Evolutionary conservation across 2,329 filamentous ascomycete genomes (phyloP), one percentile per base, ranked within the genome.

Genomic region (Colletotrichum sp.): DNA sequence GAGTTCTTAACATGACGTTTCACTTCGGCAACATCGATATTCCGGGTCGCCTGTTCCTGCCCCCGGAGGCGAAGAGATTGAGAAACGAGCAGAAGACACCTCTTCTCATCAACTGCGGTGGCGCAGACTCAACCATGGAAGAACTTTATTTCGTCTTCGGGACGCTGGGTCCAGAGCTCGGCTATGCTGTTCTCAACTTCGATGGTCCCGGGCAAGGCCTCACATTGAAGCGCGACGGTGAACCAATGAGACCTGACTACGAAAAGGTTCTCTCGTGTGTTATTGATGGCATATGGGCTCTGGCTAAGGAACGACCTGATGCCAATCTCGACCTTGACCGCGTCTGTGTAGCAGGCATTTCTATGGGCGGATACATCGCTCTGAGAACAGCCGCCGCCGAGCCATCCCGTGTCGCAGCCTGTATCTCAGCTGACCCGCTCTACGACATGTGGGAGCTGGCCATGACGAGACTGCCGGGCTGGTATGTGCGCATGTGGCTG

Each of bases 181-280:
- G 86, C 0, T 88, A 87, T 69, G 86, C 85, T 0, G 81, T 84
- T 1, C 68, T 88, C 8, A 86, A 80, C 0, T 86, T 87, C 38
- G 86, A 88, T 3, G 86, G 86, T 0, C 86, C 86, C 0, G 86
- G 86, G 1, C 86, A 88, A 71, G 86, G 86, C 1, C 77, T 86
- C 15, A 73, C 80, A 5, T 77, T 86, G 0, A 77, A 78, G 4
- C 74, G 76, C 0, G 69, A 82, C 29, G 76, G 78, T 38, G 36
- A 82, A 5, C 65, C 55, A 4, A 77, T 86, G 72, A 79, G 83
- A 0, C 82, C 82, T 0, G 84, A 86, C 75, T 86, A 81, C 78
- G 85, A 86, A 62, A 66, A 74, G 1, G 83, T 86, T 4, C 76
- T 76, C 2, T 61, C 69, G 9, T 51, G 68, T 5, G 83, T 86